Base-by-base conservation (phyloP, 768 basidiomycete species). In the Naganishia friedmannii region DNA sequence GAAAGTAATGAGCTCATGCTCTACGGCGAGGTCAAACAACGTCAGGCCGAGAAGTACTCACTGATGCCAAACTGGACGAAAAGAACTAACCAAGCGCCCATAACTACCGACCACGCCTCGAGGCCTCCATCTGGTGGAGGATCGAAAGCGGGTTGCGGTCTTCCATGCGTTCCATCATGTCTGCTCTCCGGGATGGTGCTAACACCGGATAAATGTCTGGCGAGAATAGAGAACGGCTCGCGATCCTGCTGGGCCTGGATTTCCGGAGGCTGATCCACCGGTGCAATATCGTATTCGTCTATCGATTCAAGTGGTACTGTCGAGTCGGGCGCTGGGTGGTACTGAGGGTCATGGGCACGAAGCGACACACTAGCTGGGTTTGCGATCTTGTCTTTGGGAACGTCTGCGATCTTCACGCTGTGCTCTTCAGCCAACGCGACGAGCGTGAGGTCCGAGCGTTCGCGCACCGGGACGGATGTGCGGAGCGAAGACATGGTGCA, bases 91-190 rank as follows among this genome's bases (percentile, higher is more conserved):
- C 77, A 77, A 28, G 75, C 74, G 28, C 74, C 71, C 45, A 65
- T 70, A 19, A 80, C 73, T 32, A 77, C 77, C 23, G 69, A 57
- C 79, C 79, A 80, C 53, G 79, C 79, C 15, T 78, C 77, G 21
- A 53, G 58, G 7, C 79, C 79, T 8, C 79, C 79, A 68, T 80
- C 79, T 2, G 79, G 79, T 23, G 79, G 76, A 13, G 76, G 76
- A 53, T 75, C 77, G 31, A 78, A 55, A 0, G 70, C 72, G 21
- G 67, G 65, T 29, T 63, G 31, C 15, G 31, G 32, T n/a, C 73
- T 74, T 69, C 70, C 37, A 72, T 60, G 5, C n/a, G 13, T 4
- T n/a, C 21, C 37, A 63, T 63, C 39, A 31, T 58, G 34, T 39
- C 28, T 42, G 46, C 72, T 75, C 73, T 73, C 68, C 9, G 66